Evolutionary conservation across 768 basidiomycete species (phyloP), one percentile per base, ranked within the genome.

Genomic region (Kwoniella pini): DNA sequence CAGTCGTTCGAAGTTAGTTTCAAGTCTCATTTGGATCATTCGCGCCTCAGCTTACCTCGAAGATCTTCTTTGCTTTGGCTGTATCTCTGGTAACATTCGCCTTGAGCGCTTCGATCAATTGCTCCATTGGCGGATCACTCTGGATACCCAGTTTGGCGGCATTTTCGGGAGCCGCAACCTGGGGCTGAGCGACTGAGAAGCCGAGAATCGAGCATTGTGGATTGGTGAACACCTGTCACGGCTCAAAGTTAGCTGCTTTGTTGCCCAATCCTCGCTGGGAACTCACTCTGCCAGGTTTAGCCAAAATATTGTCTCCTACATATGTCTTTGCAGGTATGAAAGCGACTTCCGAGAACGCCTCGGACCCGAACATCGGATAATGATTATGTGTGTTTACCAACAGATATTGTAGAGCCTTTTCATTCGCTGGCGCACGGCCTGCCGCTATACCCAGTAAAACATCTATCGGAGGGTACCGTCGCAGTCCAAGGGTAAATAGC

Each of bases 261-360:
- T 21, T 27, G n/a, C 22, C 11, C 45, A 28, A 24, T 26, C 17
- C 15, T 24, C 19, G 39, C 7, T 19, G 24, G 54, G 28, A 57
- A 66, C 81, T 38, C 54, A 89, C 91, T 74, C 91, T 87, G 67
- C 82, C 81, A 13, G 86, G 85, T 40, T 82, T 84, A 1, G 84
- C 87, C 60, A 90, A 71, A 58, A 83, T 82, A 1, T 69, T 63
- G 15, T 77, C 66, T n/a, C 82, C 83, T 15, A 82, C 80, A 4
- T 82, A 80, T 17, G 83, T 80, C 2, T 85, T 68, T 2, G 91
- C 86, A 0, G 95, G 95, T 44, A 99, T 84, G 79, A 90, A 99
- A 0, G 88, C 80, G 9, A 88, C 71, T 24, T 85, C 79, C 3
- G 81, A 78, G 51, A 68, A 70, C 12, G 64, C 64, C 24, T 70